These are phyloP conservation scores for Glycine tomentella DNA, from an alignment of 306 rosid species.

Conservation along the genomic window DNA sequence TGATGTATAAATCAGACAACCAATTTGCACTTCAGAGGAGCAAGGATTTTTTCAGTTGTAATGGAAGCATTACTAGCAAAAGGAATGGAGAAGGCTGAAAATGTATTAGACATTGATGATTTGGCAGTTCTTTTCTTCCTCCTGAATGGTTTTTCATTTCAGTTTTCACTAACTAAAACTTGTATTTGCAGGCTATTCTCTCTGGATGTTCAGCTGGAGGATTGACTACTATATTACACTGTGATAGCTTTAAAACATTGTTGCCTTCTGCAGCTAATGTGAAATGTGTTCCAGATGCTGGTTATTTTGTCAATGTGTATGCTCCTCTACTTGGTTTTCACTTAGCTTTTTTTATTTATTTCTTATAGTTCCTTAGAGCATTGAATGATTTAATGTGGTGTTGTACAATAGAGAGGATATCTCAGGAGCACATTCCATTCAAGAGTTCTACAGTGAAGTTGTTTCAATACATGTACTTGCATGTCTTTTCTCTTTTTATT, in stretches of 20 bases:
- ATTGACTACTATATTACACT: slow-evolving; percentile 77
- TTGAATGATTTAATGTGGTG: slow-evolving; percentile 9
- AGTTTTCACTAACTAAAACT: slow-evolving; percentile 19
- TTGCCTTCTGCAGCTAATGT: slow-evolving; percentile 65
- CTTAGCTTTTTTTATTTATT: background rate
- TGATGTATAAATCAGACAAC: slow-evolving; percentile 57
- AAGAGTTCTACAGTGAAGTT: slow-evolving; percentile 58
- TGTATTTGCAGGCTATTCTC: slow-evolving; percentile 70
- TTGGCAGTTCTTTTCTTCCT: background rate
- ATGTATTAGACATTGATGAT: slow-evolving; percentile 51
- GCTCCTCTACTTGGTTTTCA: slow-evolving; percentile 31
- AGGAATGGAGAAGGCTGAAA: slow-evolving; percentile 77
- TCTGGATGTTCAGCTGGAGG: slow-evolving; percentile 97
- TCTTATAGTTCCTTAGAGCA: background rate
- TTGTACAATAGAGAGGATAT: slow-evolving; percentile 66
- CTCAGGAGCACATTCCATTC: slow-evolving; percentile 65
- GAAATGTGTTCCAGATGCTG: slow-evolving; percentile 89
- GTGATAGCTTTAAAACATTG: slow-evolving; percentile 68
- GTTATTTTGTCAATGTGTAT: slow-evolving; percentile 78
- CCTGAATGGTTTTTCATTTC: background rate
- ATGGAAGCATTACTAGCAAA: slow-evolving; percentile 68
- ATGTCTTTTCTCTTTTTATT: slow-evolving; percentile 10
- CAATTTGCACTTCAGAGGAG: slow-evolving; percentile 85
- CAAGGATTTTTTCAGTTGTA: slow-evolving; percentile 66
- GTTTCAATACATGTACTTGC: slow-evolving; percentile 65